Evolutionary conservation across 2,329 filamentous ascomycete species (phyloP).

Genomic region (Fusarium kyushuense): DNA sequence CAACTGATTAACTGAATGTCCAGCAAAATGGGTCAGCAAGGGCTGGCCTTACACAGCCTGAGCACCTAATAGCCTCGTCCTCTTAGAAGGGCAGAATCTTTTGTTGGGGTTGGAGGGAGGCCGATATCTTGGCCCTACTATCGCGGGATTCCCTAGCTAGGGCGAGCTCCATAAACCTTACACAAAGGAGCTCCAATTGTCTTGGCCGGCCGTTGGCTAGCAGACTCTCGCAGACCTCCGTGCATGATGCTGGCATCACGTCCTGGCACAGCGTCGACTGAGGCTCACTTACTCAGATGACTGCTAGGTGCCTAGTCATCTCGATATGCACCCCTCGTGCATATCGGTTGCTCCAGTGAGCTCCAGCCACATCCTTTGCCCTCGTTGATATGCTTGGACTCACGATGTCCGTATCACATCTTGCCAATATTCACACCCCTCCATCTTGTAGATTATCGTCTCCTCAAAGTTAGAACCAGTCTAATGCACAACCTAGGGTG

Average conservation of each 20-base stretch:
- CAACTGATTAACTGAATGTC: conserved; percentile 26
- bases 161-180: conserved; percentile 41
- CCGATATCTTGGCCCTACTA: conserved; percentile 40
- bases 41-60: conserved; percentile 30
- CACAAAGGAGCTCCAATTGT: conserved; percentile 27
- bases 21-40: conserved; percentile 10
- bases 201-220: conserved; percentile 25
- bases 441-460: conserved; percentile 39
- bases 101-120: conserved; percentile 40
- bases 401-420: conserved; percentile 44
- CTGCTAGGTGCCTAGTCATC: conserved; percentile 22
- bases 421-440: conserved; percentile 43
- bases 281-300: conserved; percentile 21
- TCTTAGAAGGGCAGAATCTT: conserved; percentile 35
- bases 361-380: conserved; percentile 46
- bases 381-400: conserved; percentile 38
- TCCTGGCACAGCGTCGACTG: conserved; percentile 7
- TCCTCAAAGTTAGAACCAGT: conserved; percentile 30
- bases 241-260: conserved; percentile 47
- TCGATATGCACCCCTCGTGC: conserved; percentile 35
- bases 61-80: conserved; percentile 32
- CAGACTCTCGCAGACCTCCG: conserved; percentile 36
- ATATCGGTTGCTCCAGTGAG: conserved; percentile 46
- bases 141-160: conserved; percentile 38
- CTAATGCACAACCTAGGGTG: conserved; percentile 45